Evolutionary conservation across 2,329 filamentous ascomycete species (phyloP).

Genomic region (Trichoderma koningiopsis): DNA sequence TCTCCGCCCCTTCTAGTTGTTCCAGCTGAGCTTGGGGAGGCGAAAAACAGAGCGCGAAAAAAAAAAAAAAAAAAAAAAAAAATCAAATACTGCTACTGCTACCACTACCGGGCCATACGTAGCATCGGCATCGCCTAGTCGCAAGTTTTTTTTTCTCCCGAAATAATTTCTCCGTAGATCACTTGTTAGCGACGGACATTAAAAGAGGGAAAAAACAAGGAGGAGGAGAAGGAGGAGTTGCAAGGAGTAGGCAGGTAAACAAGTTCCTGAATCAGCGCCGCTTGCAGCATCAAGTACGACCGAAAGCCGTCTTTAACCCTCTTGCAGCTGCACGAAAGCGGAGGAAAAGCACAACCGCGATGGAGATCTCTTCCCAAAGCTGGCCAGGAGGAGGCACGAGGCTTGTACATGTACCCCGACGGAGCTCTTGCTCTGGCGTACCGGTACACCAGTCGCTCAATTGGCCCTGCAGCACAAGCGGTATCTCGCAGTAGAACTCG

Average conservation of each 20-base stretch:
- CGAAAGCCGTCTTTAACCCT: constrained; percentile 16
- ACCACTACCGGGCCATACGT: not conserved
- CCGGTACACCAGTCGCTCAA: not conserved
- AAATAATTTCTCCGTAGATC: constrained; percentile 17
- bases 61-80: not conserved
- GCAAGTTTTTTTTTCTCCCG: not conserved
- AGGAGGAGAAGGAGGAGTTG: not conserved
- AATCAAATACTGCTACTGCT: constrained; percentile 1
- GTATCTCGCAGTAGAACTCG: constrained; percentile 10
- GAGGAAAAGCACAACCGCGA: constrained; percentile 14
- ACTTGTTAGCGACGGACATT: not conserved
- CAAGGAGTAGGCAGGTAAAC: not conserved
- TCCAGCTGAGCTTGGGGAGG: constrained; percentile 5
- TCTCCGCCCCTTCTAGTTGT: constrained; percentile 14
- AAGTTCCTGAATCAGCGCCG: constrained; percentile 17
- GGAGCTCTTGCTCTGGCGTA: constrained; percentile 7
- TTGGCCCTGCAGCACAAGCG: not conserved
- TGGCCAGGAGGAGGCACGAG: constrained; percentile 1
- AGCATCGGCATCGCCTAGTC: constrained; percentile 20
- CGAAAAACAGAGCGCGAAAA: not conserved
- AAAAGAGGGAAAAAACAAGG: not conserved
- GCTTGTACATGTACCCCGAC: not conserved
- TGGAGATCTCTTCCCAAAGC: constrained; percentile 23
- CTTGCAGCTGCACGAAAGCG: constrained; percentile 17
- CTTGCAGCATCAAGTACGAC: not conserved